Base-by-base conservation (phyloP, 768 basidiomycete species). In the Multifurca ochricompacta region DNA sequence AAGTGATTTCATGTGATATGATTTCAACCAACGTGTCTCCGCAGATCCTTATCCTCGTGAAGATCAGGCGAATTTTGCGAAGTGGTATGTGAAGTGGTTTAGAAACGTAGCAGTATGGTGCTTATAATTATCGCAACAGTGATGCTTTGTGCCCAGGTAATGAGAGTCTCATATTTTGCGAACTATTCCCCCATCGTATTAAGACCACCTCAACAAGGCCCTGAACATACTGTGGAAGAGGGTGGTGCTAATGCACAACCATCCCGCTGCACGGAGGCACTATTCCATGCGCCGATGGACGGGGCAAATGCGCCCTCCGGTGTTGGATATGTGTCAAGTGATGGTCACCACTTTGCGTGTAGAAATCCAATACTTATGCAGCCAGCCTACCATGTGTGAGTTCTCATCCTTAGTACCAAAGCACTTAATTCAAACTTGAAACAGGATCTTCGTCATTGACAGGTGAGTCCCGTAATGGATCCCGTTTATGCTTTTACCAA, bases 381-480 rank as follows among this genome's bases (percentile, higher is more conserved):
- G 18, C 80, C 77, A 59, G 73, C 81, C 0, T 81, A 76, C 68
- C 82, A 83, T 63, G 78, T 83, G 79, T 81, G 62, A 56, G 80
- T 73, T 23, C 21, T 27, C 28, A 31, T 14, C 14, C 4, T 1
- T 11, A 30, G 14, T 1, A 7, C 9, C n/a, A 11, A 30, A 8
- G 2, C 7, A 14, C 37, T 28, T 9, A 34, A 28, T n/a, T 4
- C 3, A 8, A 16, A 16, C 18, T 3, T 25, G 18, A 11, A 13
- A 10, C 11, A 55, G 77, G 2, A 75, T 79, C 9, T 81, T 81
- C 44, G 77, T 79, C 19, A 75, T 77, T 53, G 80, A 80, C 48
- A 71, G 68, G 77, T 77, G 4, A 73, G 27, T 63, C 80, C 19
- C n/a, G n/a, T 50, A 80, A 6, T 65, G 65, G 16, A 48, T 0